Base-by-base conservation (phyloP, 83 land plant species). In the Diphasiastrum complanatum region DNA sequence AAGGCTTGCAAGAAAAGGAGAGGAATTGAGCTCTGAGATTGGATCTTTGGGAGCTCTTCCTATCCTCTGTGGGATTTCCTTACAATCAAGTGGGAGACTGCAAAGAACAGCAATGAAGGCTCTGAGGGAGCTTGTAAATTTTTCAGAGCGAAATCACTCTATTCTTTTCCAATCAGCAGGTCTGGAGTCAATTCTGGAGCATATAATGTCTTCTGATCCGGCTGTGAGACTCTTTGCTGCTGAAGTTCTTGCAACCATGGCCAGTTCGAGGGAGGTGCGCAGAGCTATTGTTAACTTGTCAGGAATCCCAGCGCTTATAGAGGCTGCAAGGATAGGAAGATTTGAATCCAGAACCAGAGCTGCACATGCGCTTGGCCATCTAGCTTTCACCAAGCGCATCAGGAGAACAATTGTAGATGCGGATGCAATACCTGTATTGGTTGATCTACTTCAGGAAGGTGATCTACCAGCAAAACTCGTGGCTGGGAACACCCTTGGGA, bases 401-500 rank as follows among this genome's bases (percentile, higher is more conserved):
- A 46, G 80, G 46, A 64, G 47, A 35, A 27, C 68, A 47, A 70
- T 77, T 41, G 80, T 62, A 19, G 66, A 58, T 20, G 58, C 51
- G 45, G 80, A 69, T 48, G 76, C 46, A 20, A 72, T 77, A 11
- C 72, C 56, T 5, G 76, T 34, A 40, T 45, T 77, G 28, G 57
- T 72, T 30, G 72, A 59, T 12, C 64, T 77, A 48, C 24, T 77
- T 24, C 20, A 68, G 33, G 66, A 55, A 37, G 76, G 69, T 36
- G 80, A 72, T 41, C 1, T 33, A 36, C 2, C 67, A 2, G 71
- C 72, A 49, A 77, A 63, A 33, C 53, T 77, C 31, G 61, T 66
- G 14, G 75, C 79, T 31, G 79, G 71, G 20, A 77, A 77, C 49
- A 26, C 79, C 18, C 61, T 77, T 43, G 79, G 79, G 10, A 66